Evolutionary conservation across 768 basidiomycete species (phyloP).

Genomic region (Mycena amicta): DNA sequence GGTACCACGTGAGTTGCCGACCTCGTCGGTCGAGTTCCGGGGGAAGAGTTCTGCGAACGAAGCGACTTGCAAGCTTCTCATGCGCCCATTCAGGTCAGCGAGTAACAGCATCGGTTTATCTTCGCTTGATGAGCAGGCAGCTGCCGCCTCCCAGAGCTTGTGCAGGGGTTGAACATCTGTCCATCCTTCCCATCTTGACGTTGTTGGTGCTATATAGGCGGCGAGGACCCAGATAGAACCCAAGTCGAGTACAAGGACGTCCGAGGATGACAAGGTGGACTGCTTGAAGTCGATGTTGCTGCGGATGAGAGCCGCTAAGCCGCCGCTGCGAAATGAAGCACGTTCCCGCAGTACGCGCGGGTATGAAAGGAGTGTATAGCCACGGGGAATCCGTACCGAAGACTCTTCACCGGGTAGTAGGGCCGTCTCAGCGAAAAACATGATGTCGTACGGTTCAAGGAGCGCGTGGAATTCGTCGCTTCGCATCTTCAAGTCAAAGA

Average conservation of each 20-base stretch:
- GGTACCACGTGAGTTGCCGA: not conserved
- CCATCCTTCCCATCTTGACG: not conserved
- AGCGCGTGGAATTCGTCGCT: not conserved
- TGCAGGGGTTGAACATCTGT: not conserved
- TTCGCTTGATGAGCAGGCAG: not conserved
- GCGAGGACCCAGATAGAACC: not conserved
- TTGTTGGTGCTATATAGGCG: not conserved
- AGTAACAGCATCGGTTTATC: not conserved
- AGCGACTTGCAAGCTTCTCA: not conserved
- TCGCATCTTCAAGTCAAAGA: not conserved
- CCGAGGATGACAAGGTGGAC: not conserved
- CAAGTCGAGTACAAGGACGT: not conserved
- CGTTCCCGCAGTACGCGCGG: not conserved
- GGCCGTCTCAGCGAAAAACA: conserved; percentile 7
- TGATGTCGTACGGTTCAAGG: conserved; percentile 1
- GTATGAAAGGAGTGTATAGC: not conserved
- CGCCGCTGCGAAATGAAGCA: not conserved
- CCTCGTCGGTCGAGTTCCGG: not conserved
- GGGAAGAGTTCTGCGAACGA: not conserved
- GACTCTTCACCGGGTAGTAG: conserved; percentile 2
- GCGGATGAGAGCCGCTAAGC: not conserved
- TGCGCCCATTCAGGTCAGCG: not conserved
- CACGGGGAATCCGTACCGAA: not conserved
- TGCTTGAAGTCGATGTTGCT: not conserved
- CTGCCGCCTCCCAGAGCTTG: not conserved